Percentiles rank a stretch among this genome's conserved stretches.
Evolutionary conservation across 2,329 filamentous ascomycete species (phyloP).

Genomic region (Chaetomiaceae sp.): DNA sequence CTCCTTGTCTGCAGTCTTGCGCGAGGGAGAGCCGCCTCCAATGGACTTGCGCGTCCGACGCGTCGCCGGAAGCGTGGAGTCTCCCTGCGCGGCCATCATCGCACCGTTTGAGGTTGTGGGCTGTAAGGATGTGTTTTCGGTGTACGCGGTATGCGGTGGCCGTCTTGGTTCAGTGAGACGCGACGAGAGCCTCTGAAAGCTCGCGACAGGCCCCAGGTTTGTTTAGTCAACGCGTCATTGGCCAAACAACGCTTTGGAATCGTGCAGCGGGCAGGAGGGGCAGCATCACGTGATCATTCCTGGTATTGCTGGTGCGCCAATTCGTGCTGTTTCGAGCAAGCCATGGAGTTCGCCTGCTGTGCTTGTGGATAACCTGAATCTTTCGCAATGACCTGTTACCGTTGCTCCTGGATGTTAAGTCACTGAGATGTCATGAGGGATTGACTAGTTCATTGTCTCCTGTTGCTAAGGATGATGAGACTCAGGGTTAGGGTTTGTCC

Average conservation of each 20-base stretch:
- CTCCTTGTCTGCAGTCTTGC: slow-evolving; percentile 61
- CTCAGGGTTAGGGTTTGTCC: too few species aligned
- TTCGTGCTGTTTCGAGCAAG: too few species aligned
- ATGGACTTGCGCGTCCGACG: slow-evolving; percentile 66
- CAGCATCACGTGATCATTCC: too few species aligned
- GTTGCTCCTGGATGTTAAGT: too few species aligned
- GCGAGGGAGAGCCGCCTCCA: slow-evolving; percentile 48
- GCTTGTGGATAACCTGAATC: too few species aligned
- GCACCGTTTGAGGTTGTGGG: neutral
- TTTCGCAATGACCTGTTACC: too few species aligned
- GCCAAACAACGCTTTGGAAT: neutral
- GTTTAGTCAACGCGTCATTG: slow-evolving; percentile 8
- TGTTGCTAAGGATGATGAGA: too few species aligned
- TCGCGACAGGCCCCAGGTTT: slow-evolving; percentile 2
- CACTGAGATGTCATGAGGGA: too few species aligned
- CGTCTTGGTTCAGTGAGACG: slow-evolving; percentile 4
- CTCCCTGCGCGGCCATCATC: slow-evolving; percentile 25
- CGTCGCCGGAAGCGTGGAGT: slow-evolving; percentile 48
- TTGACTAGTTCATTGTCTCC: too few species aligned
- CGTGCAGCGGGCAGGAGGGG: too few species aligned
- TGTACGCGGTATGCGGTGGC: neutral
- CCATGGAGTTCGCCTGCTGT: too few species aligned
- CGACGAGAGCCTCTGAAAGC: slow-evolving; percentile 4
- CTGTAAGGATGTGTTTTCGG: neutral
- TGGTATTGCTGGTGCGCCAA: too few species aligned